Evolutionary conservation across 2,329 filamentous ascomycete species (phyloP).

Genomic region (Leptographium radiaticola): DNA sequence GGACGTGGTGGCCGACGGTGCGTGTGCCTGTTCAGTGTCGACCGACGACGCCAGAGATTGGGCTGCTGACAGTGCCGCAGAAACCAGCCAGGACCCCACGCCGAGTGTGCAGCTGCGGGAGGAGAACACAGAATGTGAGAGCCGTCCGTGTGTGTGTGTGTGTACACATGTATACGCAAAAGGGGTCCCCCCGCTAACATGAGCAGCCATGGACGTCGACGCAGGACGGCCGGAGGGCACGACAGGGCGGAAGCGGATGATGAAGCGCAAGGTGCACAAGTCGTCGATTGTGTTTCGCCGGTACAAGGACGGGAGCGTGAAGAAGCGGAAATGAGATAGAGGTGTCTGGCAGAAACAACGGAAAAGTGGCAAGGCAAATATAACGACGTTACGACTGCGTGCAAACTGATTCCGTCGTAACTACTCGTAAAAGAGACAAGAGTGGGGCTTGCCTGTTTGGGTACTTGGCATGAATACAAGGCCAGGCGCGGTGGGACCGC

Average conservation of each 20-base stretch:
- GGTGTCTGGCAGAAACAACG: too few species aligned
- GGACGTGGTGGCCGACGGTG: slow-evolving; percentile 35
- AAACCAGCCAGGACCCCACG: slow-evolving; percentile 2
- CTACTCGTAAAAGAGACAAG: neutral
- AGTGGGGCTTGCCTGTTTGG: neutral
- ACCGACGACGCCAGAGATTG: slow-evolving; percentile 8
- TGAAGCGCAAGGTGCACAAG: slow-evolving; percentile 44
- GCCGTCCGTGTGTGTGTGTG: neutral
- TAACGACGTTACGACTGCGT: slow-evolving; percentile 3
- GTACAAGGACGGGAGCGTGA: slow-evolving; percentile 37
- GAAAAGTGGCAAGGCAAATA: neutral
- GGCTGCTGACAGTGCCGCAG: neutral
- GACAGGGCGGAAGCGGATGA: slow-evolving; percentile 38
- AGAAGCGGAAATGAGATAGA: slow-evolving; percentile 20
- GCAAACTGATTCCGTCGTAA: neutral
- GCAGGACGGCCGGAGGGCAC: slow-evolving; percentile 22
- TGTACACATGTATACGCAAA: too few species aligned
- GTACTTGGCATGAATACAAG: neutral
- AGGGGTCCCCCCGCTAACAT: neutral
- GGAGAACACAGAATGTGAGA: slow-evolving; percentile 6
- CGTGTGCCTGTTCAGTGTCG: neutral
- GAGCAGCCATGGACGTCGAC: slow-evolving; percentile 45
- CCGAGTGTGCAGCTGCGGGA: slow-evolving; percentile 8
- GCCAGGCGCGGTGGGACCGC: neutral
- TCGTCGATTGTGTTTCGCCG: slow-evolving; percentile 47